Evolutionary conservation across 108 stramenopile genomes (phyloP).

Genomic region (Aurantiochytrium sp.): DNA sequence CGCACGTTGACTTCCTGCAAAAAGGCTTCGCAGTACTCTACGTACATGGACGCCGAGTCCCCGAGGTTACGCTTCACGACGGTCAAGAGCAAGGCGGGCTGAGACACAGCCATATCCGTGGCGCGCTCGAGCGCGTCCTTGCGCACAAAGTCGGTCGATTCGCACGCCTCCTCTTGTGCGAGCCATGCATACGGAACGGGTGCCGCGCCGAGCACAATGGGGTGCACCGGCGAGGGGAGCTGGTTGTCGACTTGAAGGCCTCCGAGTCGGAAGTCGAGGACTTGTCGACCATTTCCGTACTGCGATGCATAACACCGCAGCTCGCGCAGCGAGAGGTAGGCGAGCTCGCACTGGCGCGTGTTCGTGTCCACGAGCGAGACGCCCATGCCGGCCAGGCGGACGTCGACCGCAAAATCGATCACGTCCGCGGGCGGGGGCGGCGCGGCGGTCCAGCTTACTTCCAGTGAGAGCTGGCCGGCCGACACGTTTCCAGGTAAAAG

Average conservation of each 20-base stretch:
- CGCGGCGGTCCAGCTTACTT: neutral
- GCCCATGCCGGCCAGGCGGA: neutral
- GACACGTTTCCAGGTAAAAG: neutral
- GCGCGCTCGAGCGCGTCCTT: neutral
- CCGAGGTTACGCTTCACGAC: neutral
- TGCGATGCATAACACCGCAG: neutral
- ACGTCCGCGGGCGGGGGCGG: neutral
- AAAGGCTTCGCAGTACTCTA: neutral
- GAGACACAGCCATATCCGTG: neutral
- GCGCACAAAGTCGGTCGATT: neutral
- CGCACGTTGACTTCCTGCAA: neutral
- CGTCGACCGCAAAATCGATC: neutral
- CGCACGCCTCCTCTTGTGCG: neutral
- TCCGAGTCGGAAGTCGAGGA: neutral
- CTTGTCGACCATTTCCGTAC: neutral
- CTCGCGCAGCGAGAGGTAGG: neutral
- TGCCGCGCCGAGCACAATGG: neutral
- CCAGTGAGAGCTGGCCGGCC: neutral
- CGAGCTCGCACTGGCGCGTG: neutral
- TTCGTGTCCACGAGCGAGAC: neutral
- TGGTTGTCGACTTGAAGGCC: constrained; percentile 6
- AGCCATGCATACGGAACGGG: neutral
- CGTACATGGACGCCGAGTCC: neutral
- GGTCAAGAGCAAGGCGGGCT: neutral
- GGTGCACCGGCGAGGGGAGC: neutral